Evolutionary conservation across 1,284 basidiomycete species (phyloP).

Genomic region (Apiotrichum siamense): DNA sequence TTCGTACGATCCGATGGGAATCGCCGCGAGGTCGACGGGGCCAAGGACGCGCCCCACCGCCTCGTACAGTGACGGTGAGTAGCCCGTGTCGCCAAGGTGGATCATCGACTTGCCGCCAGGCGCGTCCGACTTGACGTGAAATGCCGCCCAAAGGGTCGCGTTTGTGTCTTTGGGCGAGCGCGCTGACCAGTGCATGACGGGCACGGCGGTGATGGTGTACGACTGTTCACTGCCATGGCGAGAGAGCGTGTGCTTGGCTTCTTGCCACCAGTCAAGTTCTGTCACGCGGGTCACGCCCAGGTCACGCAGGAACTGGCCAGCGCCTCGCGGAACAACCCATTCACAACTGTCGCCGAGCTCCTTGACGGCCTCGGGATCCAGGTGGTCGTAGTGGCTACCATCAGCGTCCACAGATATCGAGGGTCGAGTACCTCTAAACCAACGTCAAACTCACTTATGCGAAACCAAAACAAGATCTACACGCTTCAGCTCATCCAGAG

Average conservation of each 20-base stretch:
- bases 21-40: constrained; percentile 48
- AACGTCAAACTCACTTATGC: constrained; percentile 42
- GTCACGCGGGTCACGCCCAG: constrained; percentile 42
- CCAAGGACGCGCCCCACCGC: constrained; percentile 48
- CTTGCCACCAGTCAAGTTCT: constrained; percentile 47
- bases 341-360: constrained; percentile 42
- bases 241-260: constrained; percentile 27
- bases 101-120: constrained; percentile 40
- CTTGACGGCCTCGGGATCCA: constrained; percentile 41
- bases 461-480: constrained; percentile 50
- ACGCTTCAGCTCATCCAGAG: constrained; percentile 43
- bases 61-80: constrained; percentile 47
- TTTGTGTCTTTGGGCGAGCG: constrained; percentile 50
- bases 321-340: constrained; percentile 44
- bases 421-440: too few species aligned
- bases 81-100: constrained; percentile 49
- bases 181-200: constrained; percentile 50
- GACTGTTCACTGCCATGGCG: constrained; percentile 24
- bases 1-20: constrained; percentile 50
- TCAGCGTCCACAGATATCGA: not conserved
- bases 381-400: constrained; percentile 44
- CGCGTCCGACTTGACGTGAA: constrained; percentile 40
- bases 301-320: constrained; percentile 34
- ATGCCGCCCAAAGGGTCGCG: constrained; percentile 48
- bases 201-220: constrained; percentile 41